phyloP scores from a whole-genome alignment of 495 filamentous ascomycete species.

The Massariosphaeria phaeospora region DNA sequence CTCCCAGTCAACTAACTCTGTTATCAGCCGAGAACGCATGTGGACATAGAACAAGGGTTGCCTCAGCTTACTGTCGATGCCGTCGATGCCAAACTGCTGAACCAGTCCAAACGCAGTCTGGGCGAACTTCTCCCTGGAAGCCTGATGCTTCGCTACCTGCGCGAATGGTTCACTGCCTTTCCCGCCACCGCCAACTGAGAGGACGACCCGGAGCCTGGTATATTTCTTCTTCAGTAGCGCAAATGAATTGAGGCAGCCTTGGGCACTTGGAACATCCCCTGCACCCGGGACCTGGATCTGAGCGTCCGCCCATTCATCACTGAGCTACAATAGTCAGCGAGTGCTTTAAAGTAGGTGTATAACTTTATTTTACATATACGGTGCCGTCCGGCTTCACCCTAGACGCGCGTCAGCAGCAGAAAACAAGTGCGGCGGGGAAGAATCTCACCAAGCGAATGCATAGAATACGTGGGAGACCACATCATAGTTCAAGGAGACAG shows the following conservation, averaged over 20 bases:
- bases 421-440: slow-evolving; percentile 2
- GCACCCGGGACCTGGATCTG: slow-evolving; percentile 74
- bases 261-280: slow-evolving; percentile 29
- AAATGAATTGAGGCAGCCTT: slow-evolving; percentile 74
- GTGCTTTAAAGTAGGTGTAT: too few species aligned
- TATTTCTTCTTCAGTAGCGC: slow-evolving; percentile 68
- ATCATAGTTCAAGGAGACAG: slow-evolving; percentile 66
- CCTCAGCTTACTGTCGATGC: slow-evolving; percentile 67
- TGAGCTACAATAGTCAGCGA: slow-evolving; percentile 53
- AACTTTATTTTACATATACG: slow-evolving; percentile 59
- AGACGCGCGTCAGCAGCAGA: slow-evolving; percentile 7
- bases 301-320: slow-evolving; percentile 80
- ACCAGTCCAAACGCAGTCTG: slow-evolving; percentile 65
- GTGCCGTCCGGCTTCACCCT: slow-evolving; percentile 74
- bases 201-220: slow-evolving; percentile 68
- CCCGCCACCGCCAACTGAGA: slow-evolving; percentile 83
- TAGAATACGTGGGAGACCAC: slow-evolving; percentile 79
- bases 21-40: neutral
- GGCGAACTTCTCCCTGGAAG: slow-evolving; percentile 64
- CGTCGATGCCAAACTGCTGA: slow-evolving; percentile 72
- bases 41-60: neutral
- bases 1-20: slow-evolving; percentile 76
- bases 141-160: slow-evolving; percentile 58
- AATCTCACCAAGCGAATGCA: slow-evolving; percentile 67
- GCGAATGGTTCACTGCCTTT: slow-evolving; percentile 75